phyloP scores from a whole-genome alignment of 2,329 filamentous ascomycete genomes.

The Colletotrichum sp. region DNA sequence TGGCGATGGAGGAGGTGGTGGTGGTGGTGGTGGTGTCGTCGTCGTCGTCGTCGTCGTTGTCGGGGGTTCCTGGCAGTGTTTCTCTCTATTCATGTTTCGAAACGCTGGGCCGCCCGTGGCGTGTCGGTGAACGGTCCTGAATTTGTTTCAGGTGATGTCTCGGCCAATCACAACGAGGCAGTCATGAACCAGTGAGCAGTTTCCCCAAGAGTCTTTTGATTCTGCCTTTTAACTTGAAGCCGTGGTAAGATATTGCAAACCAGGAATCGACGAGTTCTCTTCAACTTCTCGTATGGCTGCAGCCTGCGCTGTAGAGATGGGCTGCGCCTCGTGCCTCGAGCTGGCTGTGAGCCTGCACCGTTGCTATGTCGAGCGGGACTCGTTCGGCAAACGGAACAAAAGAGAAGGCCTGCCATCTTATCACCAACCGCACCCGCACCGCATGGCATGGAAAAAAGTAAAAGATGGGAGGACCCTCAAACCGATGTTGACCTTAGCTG shows the following conservation, averaged over 20 bases:
- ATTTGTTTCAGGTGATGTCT: conserved; percentile 24
- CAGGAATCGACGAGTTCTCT: not conserved
- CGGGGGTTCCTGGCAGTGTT: not conserved
- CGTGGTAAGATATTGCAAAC: not conserved
- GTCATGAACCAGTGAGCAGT: not conserved
- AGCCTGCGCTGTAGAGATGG: not conserved
- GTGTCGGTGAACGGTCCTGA: conserved; percentile 23
- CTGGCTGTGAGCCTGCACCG: not conserved
- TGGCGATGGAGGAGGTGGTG: too few species aligned
- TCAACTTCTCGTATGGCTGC: not conserved
- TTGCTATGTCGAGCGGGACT: not conserved
- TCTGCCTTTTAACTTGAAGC: conserved; percentile 1
- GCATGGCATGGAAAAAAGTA: not conserved
- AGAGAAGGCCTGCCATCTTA: too few species aligned
- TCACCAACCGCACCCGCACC: not conserved
- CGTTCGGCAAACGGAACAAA: not conserved
- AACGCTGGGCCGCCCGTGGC: conserved; percentile 16
- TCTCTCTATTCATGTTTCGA: conserved; percentile 16
- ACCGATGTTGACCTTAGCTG: not conserved
- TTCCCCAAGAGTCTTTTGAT: not conserved
- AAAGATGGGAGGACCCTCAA: not conserved
- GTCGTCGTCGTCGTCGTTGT: not conserved
- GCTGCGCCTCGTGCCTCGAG: not conserved
- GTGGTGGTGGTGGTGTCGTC: too few species aligned
- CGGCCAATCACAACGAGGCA: conserved; percentile 1